Percentiles rank a stretch among this genome's conserved stretches.
Evolutionary conservation across 352 stramenopile species (phyloP).

Genomic region (Phytophthora citricola): DNA sequence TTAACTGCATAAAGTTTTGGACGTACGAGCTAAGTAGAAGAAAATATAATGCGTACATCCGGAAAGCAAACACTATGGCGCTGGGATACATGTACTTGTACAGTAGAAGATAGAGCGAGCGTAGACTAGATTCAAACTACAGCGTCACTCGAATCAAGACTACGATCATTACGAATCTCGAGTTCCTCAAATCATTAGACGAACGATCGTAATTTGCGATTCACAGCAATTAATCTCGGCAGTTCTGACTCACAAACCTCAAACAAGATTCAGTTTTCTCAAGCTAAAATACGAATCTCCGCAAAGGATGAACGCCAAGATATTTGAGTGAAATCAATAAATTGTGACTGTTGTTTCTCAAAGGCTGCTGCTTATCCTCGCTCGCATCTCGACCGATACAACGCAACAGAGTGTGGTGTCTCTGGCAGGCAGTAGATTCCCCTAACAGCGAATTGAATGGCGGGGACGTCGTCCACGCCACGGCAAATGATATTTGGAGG

Average conservation of each 20-base stretch:
- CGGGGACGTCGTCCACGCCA: background rate
- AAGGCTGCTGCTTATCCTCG: slow-evolving; percentile 6
- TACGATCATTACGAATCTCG: no score
- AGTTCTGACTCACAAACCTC: background rate
- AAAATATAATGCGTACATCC: background rate
- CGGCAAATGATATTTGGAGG: slow-evolving; percentile 4
- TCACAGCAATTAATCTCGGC: background rate
- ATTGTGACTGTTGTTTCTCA: background rate
- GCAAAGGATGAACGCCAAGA: no score
- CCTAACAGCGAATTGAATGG: slow-evolving; percentile 11
- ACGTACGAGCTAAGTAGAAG: background rate
- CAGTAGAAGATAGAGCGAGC: no score
- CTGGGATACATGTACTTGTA: background rate
- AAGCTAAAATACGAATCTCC: slow-evolving; percentile 1
- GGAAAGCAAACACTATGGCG: no score
- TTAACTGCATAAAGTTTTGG: background rate
- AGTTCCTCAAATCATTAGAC: slow-evolving; percentile 8
- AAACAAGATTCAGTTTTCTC: background rate
- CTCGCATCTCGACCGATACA: slow-evolving; percentile 13
- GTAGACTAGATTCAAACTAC: no score
- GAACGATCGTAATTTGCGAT: background rate
- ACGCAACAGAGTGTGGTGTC: slow-evolving; percentile 19
- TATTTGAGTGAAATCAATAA: background rate
- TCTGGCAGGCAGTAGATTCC: slow-evolving; percentile 27
- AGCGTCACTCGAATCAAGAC: no score